A percentile compares a stretch with the other conserved stretches of the same genome.
Conservation (phyloP, 306 rosid species). For the Cucurbita argyrosperma region DNA sequence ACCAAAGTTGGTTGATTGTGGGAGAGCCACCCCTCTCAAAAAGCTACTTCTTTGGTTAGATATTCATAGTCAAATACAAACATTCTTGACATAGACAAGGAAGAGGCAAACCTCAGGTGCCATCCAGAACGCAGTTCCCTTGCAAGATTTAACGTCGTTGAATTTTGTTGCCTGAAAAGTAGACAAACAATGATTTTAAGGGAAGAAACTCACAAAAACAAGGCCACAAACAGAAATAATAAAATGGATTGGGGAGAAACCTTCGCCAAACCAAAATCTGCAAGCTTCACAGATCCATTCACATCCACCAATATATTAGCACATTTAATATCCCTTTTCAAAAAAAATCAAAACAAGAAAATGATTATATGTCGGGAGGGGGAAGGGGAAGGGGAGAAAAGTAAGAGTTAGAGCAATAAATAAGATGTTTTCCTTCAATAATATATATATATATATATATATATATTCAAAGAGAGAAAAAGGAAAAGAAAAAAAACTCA, state of each 20-base stretch:
- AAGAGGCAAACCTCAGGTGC: conserved; percentile 85
- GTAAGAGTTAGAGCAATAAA: background rate
- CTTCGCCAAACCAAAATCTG: conserved; percentile 98
- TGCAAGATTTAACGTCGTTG: conserved; percentile 66
- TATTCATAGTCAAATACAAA: too few relatives aligned
- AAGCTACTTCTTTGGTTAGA: too few relatives aligned
- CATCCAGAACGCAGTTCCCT: conserved; percentile 95
- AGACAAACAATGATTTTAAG: conserved; percentile 5
- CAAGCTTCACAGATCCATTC: conserved; percentile 88
- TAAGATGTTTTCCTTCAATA: background rate
- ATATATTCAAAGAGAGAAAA: background rate
- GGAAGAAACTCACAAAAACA: conserved; percentile 5
- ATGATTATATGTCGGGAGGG: background rate
- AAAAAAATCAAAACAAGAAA: background rate
- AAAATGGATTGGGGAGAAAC: conserved; percentile 21
- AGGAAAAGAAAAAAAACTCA: background rate
- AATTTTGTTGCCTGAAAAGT: conserved; percentile 55
- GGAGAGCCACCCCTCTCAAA: too few relatives aligned
- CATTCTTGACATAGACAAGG: conserved; percentile 5
- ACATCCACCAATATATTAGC: conserved; percentile 89
- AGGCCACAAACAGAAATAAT: background rate
- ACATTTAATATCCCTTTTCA: conserved; percentile 80
- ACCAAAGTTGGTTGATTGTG: too few relatives aligned
- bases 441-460: background rate
- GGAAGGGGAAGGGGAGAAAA: background rate